Evolutionary conservation across 352 stramenopile genomes (phyloP).

Genomic region (Pythium rhizo-oryzae): DNA sequence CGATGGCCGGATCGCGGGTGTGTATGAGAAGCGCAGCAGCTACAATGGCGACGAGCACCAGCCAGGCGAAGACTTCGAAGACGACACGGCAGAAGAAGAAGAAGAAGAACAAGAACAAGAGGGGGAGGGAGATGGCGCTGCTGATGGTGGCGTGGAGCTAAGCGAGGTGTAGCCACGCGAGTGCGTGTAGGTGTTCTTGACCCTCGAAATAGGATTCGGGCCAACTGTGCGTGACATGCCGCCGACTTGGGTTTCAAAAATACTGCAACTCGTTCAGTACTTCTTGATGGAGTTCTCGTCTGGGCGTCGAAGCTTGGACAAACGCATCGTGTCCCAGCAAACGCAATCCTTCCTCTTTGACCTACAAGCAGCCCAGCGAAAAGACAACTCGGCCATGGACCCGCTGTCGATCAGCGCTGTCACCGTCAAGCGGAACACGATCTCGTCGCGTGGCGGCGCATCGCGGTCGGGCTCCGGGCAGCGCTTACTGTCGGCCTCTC

Average conservation of each 20-base stretch:
- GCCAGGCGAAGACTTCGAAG: background rate
- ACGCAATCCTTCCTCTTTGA: background rate
- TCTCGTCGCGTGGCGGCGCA: slow-evolving; percentile 41
- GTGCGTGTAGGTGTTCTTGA: no score
- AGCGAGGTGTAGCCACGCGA: no score
- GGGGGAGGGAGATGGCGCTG: background rate
- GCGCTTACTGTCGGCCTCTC: slow-evolving; percentile 23
- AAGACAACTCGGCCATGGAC: slow-evolving; percentile 16
- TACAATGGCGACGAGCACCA: slow-evolving; percentile 12
- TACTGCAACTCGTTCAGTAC: background rate
- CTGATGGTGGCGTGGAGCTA: background rate
- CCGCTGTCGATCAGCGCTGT: slow-evolving; percentile 24
- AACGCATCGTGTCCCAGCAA: no score
- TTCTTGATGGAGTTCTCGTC: no score
- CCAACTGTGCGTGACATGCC: no score
- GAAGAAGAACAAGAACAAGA: no score
- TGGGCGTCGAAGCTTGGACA: no score
- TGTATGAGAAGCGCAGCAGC: slow-evolving; percentile 24
- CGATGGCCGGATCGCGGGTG: background rate
- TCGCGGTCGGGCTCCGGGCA: slow-evolving; percentile 29
- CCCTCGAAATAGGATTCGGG: no score
- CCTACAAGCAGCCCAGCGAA: background rate
- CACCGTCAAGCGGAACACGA: slow-evolving; percentile 30
- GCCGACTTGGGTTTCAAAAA: background rate
- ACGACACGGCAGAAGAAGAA: background rate